Evolutionary conservation across 2,329 filamentous ascomycete genomes (phyloP).

Genomic region (Bipolaris victoriae): DNA sequence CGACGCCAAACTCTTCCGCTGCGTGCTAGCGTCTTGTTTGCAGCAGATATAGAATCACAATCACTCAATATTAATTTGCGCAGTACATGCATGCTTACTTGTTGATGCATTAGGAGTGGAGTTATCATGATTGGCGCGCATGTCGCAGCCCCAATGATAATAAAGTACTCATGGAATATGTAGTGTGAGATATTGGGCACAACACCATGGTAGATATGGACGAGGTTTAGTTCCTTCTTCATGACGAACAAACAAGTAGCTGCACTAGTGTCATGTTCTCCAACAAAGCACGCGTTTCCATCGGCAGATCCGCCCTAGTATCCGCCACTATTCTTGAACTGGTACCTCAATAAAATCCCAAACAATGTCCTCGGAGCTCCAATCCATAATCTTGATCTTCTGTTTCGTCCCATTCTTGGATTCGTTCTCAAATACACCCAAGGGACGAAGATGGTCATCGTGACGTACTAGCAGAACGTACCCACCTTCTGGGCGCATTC

Average conservation of each 20-base stretch:
- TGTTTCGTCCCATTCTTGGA: conserved; percentile 4
- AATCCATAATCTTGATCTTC: conserved; percentile 9
- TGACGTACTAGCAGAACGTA: conserved; percentile 7
- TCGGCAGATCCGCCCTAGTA: not conserved
- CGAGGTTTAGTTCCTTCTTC: too few relatives aligned
- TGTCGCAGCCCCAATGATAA: too few relatives aligned
- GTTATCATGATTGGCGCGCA: too few relatives aligned
- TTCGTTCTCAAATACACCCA: conserved; percentile 6
- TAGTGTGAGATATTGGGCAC: too few relatives aligned
- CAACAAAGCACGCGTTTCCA: not conserved
- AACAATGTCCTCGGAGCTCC: conserved; percentile 2
- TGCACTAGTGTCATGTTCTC: not conserved
- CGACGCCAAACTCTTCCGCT: too few relatives aligned
- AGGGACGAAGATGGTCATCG: conserved; percentile 4
- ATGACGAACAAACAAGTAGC: not conserved
- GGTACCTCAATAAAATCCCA: conserved; percentile 18
- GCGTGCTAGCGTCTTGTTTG: too few relatives aligned
- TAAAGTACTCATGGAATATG: too few relatives aligned
- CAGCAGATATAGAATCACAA: too few relatives aligned
- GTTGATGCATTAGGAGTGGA: too few relatives aligned
- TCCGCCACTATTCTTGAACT: not conserved
- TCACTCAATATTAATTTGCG: too few relatives aligned
- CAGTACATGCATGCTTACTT: too few relatives aligned
- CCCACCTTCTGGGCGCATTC: conserved; percentile 13
- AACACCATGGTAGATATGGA: too few relatives aligned